phyloP scores from a whole-genome alignment of 2,329 filamentous ascomycete genomes.

The Diaporthe australafricana region DNA sequence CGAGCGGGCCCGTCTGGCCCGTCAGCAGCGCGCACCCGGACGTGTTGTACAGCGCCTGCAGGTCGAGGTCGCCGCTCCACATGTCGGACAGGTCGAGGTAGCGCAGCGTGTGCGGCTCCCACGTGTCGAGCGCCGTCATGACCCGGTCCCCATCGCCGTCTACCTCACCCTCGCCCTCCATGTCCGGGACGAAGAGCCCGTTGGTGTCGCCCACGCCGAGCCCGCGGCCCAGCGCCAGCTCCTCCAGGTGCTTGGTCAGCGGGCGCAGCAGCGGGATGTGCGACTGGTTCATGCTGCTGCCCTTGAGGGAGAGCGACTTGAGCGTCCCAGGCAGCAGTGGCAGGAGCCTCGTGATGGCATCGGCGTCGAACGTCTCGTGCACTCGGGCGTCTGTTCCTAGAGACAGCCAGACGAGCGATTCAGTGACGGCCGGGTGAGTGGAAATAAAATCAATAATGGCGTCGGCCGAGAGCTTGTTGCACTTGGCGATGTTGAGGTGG shows the following conservation, averaged over 20 bases:
- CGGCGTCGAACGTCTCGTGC: conserved; percentile 76
- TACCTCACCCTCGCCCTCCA: conserved; percentile 37
- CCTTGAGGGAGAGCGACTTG: conserved; percentile 80
- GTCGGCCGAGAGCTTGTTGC: conserved; percentile 74
- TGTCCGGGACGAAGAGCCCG: conserved; percentile 68
- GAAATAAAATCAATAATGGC: conserved; percentile 77
- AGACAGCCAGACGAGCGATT: conserved; percentile 77
- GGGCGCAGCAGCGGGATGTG: conserved; percentile 74
- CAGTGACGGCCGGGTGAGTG: conserved; percentile 75
- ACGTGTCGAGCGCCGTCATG: conserved; percentile 48
- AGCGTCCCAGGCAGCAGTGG: conserved; percentile 74
- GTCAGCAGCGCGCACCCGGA: conserved; percentile 67
- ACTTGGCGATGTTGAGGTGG: conserved; percentile 83
- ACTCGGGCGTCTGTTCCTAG: conserved; percentile 78
- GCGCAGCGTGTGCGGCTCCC: conserved; percentile 71
- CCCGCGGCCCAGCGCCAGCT: conserved; percentile 78
- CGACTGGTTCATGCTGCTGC: conserved; percentile 74
- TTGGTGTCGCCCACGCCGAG: conserved; percentile 75
- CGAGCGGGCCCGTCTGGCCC: conserved; percentile 72
- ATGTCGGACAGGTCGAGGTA: conserved; percentile 85
- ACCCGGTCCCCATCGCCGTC: conserved; percentile 31
- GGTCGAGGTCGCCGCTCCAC: conserved; percentile 69
- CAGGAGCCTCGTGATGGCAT: conserved; percentile 74
- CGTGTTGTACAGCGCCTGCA: conserved; percentile 64
- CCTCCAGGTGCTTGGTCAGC: conserved; percentile 79